Base-by-base conservation (phyloP, 2,329 filamentous ascomycete genomes). In the Sclerotinia minor region DNA sequence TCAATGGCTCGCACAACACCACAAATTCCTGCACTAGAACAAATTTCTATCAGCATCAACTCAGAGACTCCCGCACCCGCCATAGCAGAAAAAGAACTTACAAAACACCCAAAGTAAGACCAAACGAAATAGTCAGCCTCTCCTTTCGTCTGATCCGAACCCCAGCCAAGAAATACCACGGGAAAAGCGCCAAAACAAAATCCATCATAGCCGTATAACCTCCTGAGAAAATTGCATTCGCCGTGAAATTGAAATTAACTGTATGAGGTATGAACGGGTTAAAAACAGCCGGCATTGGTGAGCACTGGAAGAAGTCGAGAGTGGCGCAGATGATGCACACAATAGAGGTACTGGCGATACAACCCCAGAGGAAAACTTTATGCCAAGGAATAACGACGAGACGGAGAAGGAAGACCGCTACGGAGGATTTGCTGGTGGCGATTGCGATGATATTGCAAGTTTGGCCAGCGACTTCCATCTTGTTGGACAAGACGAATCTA, bases 391-490 rank as follows among this genome's bases (percentile, higher is more conserved):
- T 15, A 26, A 65, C 9, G 24, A 65, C 64, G 8, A 65, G 53
- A 7, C 64, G 64, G 8, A 65, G n/a, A 15, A 65, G 52, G 7
- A 65, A 65, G 17, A 57, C 53, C 24, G 64, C 64, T n/a, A 65
- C 64, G 6, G 64, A 21, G 26, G 53, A 65, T 15, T 65, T 65
- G 26, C 41, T 49, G 21, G 53, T 58, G 26, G 29, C 52, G 13
- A 65, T 58, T 15, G 53, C 64, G 17, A 65, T 32, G 15, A 65
- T 65, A 15, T 58, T 65, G 26, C 53, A 65, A 3, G 64, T 65
- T 58, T 65, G 64, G 8, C 53, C 64, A 19, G 64, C 64, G 15
- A 65, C 35, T 58, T 65, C 53, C 64, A 65, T 65, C 41, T 65
- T 58, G 9, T 57, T 65, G 15, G 64, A 65, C 24, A 29, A 26